Base-by-base conservation (phyloP, 495 filamentous ascomycete species). In the Penicillium steckii region DNA sequence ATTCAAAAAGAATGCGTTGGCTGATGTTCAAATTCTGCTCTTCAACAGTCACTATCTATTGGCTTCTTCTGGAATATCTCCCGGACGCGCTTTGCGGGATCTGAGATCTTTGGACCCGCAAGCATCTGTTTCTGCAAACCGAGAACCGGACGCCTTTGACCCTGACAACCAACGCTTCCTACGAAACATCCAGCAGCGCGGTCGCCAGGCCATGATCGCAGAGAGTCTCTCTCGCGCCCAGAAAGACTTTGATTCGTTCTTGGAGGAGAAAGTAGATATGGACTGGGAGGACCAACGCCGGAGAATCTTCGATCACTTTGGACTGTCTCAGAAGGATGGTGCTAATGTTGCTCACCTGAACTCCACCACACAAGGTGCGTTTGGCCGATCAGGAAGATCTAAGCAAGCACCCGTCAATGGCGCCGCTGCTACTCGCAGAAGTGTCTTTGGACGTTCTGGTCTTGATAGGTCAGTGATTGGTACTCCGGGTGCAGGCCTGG, bases 261-360 rank as follows among this genome's bases (percentile, higher is more conserved):
- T 99, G 38, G 94, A 97, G 64, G 91, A 95, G 56, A 93, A 94
- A 62, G 86, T 97, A 6, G 89, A 90, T 7, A 85, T 94, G 76
- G 89, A 97, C 67, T 97, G 93, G 93, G 91, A 97, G 48, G 84
- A 86, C 5, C 94, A 97, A 70, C 85, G 92, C 30, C 88, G 86
- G 64, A 84, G 85, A 46, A 96, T 97, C 46, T 96, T 96, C 65
- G 84, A 96, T 60, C 94, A 99, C 64, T 97, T 99, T 66, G 94
- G 94, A 7, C 86, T 99, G 33, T 87, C 80, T 51, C 78, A 85
- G 7, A 83, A 78, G 55, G 80, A 85, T 37, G 75, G 77, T 8
- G 44, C 64, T 23, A 56, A 70, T 45, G 63, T 65, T 47, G 75
- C 76, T 27, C 69, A 69, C 15, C 33, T 76, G 26, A 73, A 70